A percentile compares a stretch with the other conserved stretches of the same genome.
phyloP scores from a whole-genome alignment of 2,329 filamentous ascomycete genomes.

The Ophiocordyceps unilateralis region DNA sequence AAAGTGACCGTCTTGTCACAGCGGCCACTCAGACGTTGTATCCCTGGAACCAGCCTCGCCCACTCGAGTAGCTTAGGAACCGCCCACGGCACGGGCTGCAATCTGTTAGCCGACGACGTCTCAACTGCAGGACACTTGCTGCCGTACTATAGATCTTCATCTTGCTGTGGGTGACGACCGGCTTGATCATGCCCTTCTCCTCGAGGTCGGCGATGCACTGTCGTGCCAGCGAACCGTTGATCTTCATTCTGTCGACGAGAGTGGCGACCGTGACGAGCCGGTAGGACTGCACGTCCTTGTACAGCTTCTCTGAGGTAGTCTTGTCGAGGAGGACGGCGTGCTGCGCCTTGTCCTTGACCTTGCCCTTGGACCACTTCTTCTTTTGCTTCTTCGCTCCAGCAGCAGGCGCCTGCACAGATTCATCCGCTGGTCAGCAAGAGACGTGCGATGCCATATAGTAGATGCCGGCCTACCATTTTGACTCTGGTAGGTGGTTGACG shows the following conservation, averaged over 20 bases:
- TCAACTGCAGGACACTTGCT: slow-evolving; percentile 2
- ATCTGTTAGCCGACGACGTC: slow-evolving; percentile 10
- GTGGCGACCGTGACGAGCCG: slow-evolving; percentile 96
- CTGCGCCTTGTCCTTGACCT: slow-evolving; percentile 99
- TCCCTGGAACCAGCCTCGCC: slow-evolving; percentile 16
- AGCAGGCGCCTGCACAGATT: slow-evolving; percentile 20
- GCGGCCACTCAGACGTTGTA: slow-evolving; percentile 21
- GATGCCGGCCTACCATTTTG: slow-evolving; percentile 23
- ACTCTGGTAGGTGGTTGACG: slow-evolving; percentile 20
- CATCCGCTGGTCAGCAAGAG: background rate
- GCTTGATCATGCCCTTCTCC: slow-evolving; percentile 98
- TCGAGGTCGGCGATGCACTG: slow-evolving; percentile 81
- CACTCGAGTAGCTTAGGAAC: slow-evolving; percentile 21
- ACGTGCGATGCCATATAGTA: slow-evolving; percentile 1
- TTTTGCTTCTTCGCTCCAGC: slow-evolving; percentile 33
- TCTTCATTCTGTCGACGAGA: slow-evolving; percentile 98
- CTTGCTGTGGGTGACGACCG: slow-evolving; percentile 90
- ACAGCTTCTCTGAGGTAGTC: slow-evolving; percentile 89
- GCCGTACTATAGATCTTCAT: slow-evolving; percentile 88
- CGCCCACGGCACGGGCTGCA: slow-evolving; percentile 43
- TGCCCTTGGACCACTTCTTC: slow-evolving; percentile 35
- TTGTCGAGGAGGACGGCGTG: slow-evolving; percentile 99
- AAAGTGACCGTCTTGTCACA: slow-evolving; percentile 17
- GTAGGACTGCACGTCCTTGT: slow-evolving; percentile 99
- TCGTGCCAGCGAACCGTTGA: slow-evolving; percentile 95